phyloP scores from a whole-genome alignment of 208 protist species.

The Naegleria lovaniensis region DNA sequence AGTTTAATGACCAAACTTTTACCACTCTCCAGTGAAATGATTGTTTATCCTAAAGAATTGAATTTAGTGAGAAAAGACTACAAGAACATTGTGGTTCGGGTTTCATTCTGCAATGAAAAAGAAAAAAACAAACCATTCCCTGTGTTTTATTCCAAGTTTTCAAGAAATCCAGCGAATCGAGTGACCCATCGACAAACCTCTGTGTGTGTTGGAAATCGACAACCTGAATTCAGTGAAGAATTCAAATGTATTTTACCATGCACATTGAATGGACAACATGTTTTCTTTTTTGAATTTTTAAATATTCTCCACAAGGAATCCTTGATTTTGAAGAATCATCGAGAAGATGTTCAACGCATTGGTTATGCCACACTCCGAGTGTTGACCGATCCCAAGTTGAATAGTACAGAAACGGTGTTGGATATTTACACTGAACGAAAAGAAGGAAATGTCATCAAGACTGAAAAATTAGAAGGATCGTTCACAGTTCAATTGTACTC shows the following conservation, averaged over 20 bases:
- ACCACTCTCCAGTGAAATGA: background rate
- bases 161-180: background rate
- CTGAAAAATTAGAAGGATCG: background rate
- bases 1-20: background rate
- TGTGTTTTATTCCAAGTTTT: background rate
- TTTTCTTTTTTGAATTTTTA: background rate
- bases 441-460: background rate
- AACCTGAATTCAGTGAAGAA: slow-evolving; percentile 13
- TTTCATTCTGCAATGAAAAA: background rate
- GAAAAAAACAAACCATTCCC: background rate
- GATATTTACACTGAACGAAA: background rate
- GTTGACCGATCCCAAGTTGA: background rate
- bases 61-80: background rate
- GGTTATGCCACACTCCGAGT: background rate
- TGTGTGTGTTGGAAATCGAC: background rate
- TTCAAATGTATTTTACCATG: slow-evolving; percentile 12
- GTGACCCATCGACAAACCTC: background rate
- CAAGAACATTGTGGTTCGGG: background rate
- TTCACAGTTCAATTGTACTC: background rate
- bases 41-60: background rate
- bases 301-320: background rate
- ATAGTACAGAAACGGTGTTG: background rate
- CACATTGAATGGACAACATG: background rate
- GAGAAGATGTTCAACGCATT: background rate
- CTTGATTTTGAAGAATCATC: background rate